These are phyloP conservation scores for Epichloe amarillans DNA, from an alignment of 2,329 filamentous ascomycete species.

Conservation along the genomic window DNA sequence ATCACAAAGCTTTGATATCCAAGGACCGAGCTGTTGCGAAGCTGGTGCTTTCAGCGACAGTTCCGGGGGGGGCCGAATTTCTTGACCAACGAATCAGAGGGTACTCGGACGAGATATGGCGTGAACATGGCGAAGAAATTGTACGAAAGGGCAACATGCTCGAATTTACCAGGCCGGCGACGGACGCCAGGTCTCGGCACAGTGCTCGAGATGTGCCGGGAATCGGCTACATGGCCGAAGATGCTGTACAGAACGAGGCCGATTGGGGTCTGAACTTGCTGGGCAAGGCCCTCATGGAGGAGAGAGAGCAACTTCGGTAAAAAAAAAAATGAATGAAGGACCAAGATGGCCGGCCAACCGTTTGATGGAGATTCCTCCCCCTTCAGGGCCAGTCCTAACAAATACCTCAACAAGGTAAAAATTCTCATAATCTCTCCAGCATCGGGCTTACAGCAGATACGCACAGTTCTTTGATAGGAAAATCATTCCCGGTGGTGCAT, in stretches of 20 bases:
- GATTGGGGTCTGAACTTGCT: constrained; percentile 53
- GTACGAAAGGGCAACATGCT: constrained; percentile 43
- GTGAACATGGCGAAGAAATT: constrained; percentile 34
- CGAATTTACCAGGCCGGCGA: constrained; percentile 36
- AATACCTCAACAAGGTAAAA: no score
- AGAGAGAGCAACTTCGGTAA: constrained; percentile 21
- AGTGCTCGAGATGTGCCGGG: constrained; percentile 28
- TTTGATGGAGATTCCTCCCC: neutral
- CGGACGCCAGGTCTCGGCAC: no score
- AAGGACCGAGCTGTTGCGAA: no score
- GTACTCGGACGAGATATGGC: constrained; percentile 41
- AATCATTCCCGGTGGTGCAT: no score
- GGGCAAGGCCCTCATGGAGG: constrained; percentile 47
- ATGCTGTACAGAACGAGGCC: constrained; percentile 32
- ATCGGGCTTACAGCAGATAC: no score
- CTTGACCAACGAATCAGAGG: constrained; percentile 41
- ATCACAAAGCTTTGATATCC: no score
- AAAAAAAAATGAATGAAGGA: neutral
- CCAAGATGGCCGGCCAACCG: neutral
- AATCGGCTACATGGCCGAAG: constrained; percentile 41
- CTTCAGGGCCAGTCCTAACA: no score
- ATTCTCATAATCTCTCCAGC: no score
- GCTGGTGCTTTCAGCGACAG: no score
- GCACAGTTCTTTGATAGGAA: no score
- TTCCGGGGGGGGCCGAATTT: constrained; percentile 24